Conservation (phyloP, 306 rosid species). For the Cicer chorassanicum region DNA sequence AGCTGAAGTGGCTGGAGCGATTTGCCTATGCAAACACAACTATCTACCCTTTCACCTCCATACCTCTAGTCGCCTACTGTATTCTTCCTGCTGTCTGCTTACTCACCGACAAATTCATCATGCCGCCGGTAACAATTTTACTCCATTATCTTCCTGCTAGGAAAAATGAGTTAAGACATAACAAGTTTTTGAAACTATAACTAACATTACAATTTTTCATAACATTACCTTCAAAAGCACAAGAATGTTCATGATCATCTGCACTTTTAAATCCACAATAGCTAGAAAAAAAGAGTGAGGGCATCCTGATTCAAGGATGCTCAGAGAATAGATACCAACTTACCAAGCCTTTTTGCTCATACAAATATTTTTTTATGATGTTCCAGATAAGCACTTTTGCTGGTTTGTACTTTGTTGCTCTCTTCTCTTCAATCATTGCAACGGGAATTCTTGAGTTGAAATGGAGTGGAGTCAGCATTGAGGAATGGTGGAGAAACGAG, state of each 20-base stretch:
- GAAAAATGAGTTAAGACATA: constrained; percentile 26
- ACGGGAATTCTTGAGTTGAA: constrained; percentile 93
- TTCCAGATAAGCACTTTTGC: constrained; percentile 95
- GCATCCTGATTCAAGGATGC: constrained; percentile 19
- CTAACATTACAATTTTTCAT: constrained; percentile 27
- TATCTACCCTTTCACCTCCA: constrained; percentile 91
- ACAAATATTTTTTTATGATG: constrained; percentile 34
- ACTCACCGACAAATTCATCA: constrained; percentile 97
- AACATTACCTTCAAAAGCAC: constrained; percentile 32
- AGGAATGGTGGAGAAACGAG: constrained; percentile 99
- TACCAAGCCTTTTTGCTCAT: constrained; percentile 27
- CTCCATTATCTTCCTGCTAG: neutral
- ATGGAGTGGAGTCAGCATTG: constrained; percentile 99
- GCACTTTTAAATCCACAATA: neutral
- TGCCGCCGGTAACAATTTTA: constrained; percentile 78
- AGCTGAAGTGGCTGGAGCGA: constrained; percentile 95
- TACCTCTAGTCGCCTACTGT: constrained; percentile 91
- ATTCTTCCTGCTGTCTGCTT: constrained; percentile 91
- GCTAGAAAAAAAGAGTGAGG: neutral
- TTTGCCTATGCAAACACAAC: constrained; percentile 92
- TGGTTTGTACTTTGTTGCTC: constrained; percentile 77
- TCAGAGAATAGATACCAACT: constrained; percentile 29
- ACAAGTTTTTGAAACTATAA: constrained; percentile 23
- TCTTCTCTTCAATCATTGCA: constrained; percentile 81
- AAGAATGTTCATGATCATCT: constrained; percentile 33